Evolutionary conservation across 169 alveolate genomes (phyloP).

Genomic region (Sarcocystis neurona): DNA sequence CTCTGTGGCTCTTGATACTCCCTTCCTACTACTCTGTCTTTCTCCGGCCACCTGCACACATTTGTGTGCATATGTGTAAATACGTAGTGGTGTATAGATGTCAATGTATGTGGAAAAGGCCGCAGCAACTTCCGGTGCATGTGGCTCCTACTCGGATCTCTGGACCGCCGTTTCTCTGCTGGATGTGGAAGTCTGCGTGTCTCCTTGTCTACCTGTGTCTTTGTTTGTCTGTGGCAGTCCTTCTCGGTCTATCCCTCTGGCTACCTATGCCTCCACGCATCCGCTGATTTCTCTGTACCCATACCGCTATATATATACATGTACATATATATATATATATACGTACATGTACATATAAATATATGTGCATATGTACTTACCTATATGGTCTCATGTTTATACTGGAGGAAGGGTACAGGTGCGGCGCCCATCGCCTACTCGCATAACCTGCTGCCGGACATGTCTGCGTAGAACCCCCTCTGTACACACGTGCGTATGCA

Average conservation of each 20-base stretch:
- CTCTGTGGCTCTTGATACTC: background rate
- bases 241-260: too few species aligned
- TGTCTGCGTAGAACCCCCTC: too few species aligned
- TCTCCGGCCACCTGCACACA: too few species aligned
- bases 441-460: background rate
- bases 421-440: background rate
- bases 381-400: background rate
- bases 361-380: background rate
- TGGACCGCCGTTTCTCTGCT: too few species aligned
- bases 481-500: background rate
- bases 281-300: background rate
- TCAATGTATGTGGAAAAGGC: too few species aligned
- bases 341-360: background rate
- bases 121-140: too few species aligned
- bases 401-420: background rate
- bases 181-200: too few species aligned
- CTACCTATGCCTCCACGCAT: too few species aligned
- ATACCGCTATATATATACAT: background rate
- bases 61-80: too few species aligned
- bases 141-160: too few species aligned
- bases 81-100: background rate
- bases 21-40: background rate
- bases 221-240: background rate
- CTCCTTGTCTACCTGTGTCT: background rate
- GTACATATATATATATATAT: background rate